phyloP scores from a whole-genome alignment of 2,329 filamentous ascomycete species.

The Hypomyces perniciosus region DNA sequence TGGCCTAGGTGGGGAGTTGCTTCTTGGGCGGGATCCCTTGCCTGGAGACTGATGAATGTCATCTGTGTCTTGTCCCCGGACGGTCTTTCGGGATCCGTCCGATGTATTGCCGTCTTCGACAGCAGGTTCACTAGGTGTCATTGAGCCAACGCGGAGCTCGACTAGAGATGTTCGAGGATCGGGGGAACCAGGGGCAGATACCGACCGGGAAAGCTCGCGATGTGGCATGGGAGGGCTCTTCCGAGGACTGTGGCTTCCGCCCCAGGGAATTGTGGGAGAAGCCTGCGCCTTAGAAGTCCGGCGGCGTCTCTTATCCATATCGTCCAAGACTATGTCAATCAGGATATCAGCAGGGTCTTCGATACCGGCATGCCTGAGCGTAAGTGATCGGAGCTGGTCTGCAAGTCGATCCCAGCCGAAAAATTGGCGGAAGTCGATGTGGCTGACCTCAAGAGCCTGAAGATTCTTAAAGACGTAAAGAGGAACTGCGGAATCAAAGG shows the following conservation, averaged over 20 bases:
- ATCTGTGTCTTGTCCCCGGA: slow-evolving; percentile 43
- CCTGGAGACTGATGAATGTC: slow-evolving; percentile 36
- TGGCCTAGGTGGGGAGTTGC: slow-evolving; percentile 75
- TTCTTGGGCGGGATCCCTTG: slow-evolving; percentile 55
- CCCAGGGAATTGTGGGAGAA: slow-evolving; percentile 70
- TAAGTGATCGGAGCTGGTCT: slow-evolving; percentile 85
- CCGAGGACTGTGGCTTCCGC: slow-evolving; percentile 48
- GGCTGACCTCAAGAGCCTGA: slow-evolving; percentile 86
- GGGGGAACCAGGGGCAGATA: slow-evolving; percentile 61
- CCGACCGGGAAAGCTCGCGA: slow-evolving; percentile 60
- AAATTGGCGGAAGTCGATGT: slow-evolving; percentile 94
- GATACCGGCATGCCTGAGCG: slow-evolving; percentile 77
- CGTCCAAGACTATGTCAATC: slow-evolving; percentile 89
- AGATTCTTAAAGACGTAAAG: slow-evolving; percentile 97
- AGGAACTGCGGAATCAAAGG: slow-evolving; percentile 94
- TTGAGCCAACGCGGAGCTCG: slow-evolving; percentile 55
- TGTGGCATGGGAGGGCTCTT: slow-evolving; percentile 59
- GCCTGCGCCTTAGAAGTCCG: slow-evolving; percentile 81
- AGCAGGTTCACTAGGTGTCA: slow-evolving; percentile 46
- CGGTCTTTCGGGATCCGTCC: slow-evolving; percentile 33
- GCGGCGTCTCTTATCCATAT: slow-evolving; percentile 86
- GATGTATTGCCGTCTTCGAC: slow-evolving; percentile 35
- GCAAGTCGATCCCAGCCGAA: slow-evolving; percentile 94
- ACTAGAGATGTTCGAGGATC: slow-evolving; percentile 41
- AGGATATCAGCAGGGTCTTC: slow-evolving; percentile 88